Evolutionary conservation across 495 filamentous ascomycete genomes (phyloP).

Genomic region (Trichoderma orchidacearum): DNA sequence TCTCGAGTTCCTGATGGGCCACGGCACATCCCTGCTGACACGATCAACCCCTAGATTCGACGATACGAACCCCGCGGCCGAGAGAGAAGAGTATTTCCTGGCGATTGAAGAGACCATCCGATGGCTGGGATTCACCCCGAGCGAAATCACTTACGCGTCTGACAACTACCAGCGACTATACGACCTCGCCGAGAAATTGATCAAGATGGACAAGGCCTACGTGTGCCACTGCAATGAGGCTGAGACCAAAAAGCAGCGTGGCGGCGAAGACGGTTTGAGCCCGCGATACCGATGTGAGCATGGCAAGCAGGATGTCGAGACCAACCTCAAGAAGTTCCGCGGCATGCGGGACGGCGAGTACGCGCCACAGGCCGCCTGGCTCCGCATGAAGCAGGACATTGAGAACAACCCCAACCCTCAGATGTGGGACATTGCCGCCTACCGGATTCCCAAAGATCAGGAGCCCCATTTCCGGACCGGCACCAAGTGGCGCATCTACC

Average conservation of each 20-base stretch:
- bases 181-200: conserved; percentile 76
- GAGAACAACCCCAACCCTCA: conserved; percentile 44
- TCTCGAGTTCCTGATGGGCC: neutral
- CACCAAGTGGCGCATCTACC: conserved; percentile 70
- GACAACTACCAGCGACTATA: conserved; percentile 85
- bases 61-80: conserved; percentile 75
- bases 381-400: conserved; percentile 82
- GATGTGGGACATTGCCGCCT: conserved; percentile 68
- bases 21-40: neutral
- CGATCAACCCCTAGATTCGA: conserved; percentile 54
- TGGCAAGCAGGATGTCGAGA: conserved; percentile 56
- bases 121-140: conserved; percentile 74
- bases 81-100: conserved; percentile 65
- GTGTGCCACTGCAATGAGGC: conserved; percentile 45
- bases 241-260: conserved; percentile 75
- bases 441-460: conserved; percentile 50
- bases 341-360: conserved; percentile 89
- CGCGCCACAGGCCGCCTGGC: conserved; percentile 69
- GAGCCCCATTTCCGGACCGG: conserved; percentile 58
- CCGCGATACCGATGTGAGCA: conserved; percentile 68
- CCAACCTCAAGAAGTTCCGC: conserved; percentile 70
- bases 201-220: conserved; percentile 61
- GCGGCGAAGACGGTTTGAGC: conserved; percentile 53
- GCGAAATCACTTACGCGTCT: conserved; percentile 59
- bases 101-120: conserved; percentile 66